Evolutionary conservation across 805 yeast species (phyloP).

Genomic region (Pichia insulana): DNA sequence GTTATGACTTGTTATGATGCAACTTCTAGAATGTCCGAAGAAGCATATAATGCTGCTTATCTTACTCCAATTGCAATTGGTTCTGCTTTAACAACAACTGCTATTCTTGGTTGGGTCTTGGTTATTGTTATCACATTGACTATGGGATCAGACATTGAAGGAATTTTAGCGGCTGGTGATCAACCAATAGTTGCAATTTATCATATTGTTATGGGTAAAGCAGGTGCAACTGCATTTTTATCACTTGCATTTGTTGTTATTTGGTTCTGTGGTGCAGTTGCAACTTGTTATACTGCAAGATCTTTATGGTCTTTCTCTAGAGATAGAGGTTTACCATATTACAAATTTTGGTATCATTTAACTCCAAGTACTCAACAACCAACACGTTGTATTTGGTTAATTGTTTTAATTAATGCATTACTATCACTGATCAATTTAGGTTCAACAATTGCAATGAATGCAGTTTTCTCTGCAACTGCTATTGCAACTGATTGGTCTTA

Average conservation of each 20-base stretch:
- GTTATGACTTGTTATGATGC: conserved; percentile 53
- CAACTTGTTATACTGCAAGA: conserved; percentile 41
- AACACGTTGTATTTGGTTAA: conserved; percentile 36
- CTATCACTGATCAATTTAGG: conserved; percentile 36
- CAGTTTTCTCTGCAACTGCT: conserved; percentile 44
- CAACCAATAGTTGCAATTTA: conserved; percentile 47
- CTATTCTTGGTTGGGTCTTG: conserved; percentile 41
- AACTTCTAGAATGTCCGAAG: conserved; percentile 48
- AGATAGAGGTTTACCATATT: conserved; percentile 44
- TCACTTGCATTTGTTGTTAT: conserved; percentile 40
- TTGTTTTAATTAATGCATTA: conserved; percentile 33
- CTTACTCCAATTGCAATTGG: conserved; percentile 54
- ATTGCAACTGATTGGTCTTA: conserved; percentile 42
- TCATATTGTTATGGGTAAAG: conserved; percentile 41
- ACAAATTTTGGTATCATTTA: conserved; percentile 34
- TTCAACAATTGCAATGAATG: conserved; percentile 37
- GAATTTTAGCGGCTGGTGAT: conserved; percentile 30
- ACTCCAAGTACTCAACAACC: conserved; percentile 35
- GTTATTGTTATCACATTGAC: conserved; percentile 39
- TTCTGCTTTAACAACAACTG: conserved; percentile 41
- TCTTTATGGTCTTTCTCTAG: conserved; percentile 51
- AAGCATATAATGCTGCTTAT: conserved; percentile 43
- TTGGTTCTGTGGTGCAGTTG: conserved; percentile 46
- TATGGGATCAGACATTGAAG: conserved; percentile 33
- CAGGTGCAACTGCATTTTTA: conserved; percentile 45